phyloP scores from a whole-genome alignment of 2,329 filamentous ascomycete species.

The Hysterium pulicare region DNA sequence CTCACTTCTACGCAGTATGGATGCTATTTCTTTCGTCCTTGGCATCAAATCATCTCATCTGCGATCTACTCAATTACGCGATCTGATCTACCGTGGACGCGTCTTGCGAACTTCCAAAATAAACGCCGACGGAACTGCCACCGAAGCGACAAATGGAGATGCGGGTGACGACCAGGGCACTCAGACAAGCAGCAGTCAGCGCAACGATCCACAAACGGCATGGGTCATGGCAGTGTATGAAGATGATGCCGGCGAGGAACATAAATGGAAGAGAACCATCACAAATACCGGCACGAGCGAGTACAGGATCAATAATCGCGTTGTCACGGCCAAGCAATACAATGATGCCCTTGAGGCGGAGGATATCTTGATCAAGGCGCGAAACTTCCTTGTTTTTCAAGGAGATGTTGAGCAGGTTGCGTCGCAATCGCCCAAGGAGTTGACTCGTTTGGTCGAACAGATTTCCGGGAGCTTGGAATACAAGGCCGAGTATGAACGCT shows the following conservation, averaged over 20 bases:
- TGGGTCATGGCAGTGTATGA: conserved; percentile 99
- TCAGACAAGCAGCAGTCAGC: conserved; percentile 63
- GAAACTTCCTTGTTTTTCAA: conserved; percentile 97
- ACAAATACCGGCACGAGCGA: conserved; percentile 85
- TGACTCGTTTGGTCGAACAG: conserved; percentile 92
- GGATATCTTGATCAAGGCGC: conserved; percentile 95
- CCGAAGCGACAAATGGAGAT: conserved; percentile 38
- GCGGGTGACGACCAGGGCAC: conserved; percentile 47
- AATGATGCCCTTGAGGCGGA: conserved; percentile 88
- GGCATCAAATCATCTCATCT: conserved; percentile 99
- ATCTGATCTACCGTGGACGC: conserved; percentile 92
- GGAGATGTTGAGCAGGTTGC: conserved; percentile 97
- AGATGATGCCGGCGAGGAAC: conserved; percentile 91
- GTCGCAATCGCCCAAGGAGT: conserved; percentile 87
- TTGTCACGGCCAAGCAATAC: conserved; percentile 86
- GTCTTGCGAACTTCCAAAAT: conserved; percentile 90
- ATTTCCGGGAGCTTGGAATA: conserved; percentile 95
- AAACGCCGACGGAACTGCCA: conserved; percentile 82
- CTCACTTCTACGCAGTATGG: conserved; percentile 66
- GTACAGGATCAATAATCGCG: conserved; percentile 92
- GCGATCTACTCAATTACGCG: conserved; percentile 87
- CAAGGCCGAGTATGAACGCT: conserved; percentile 86
- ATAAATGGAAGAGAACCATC: conserved; percentile 93
- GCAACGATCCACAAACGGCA: conserved; percentile 81
- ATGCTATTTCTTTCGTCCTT: conserved; percentile 97